A percentile compares a stretch with the other conserved stretches of the same genome.
phyloP scores from a whole-genome alignment of 805 yeast species.

The Debaryomyces hansenii region DNA sequence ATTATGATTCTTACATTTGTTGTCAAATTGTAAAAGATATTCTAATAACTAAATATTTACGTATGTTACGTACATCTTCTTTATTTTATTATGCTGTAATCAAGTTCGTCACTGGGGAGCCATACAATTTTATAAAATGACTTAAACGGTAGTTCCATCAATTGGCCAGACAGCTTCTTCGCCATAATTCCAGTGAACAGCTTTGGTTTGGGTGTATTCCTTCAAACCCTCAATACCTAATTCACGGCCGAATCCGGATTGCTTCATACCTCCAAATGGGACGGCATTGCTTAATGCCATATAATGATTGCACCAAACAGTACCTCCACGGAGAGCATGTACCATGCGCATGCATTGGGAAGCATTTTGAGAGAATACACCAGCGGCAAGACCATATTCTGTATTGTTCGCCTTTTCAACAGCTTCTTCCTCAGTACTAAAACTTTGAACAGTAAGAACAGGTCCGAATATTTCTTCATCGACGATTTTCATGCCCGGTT shows the following conservation, averaged over 20 bases:
- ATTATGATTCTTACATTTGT: too few relatives aligned
- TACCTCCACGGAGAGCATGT: slow-evolving; percentile 55
- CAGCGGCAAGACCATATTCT: slow-evolving; percentile 52
- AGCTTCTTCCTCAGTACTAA: slow-evolving; percentile 48
- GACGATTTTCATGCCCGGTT: slow-evolving; percentile 43
- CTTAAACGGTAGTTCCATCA: slow-evolving; percentile 8
- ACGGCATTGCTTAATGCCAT: slow-evolving; percentile 63
- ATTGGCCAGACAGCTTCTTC: slow-evolving; percentile 13
- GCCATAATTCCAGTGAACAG: slow-evolving; percentile 18
- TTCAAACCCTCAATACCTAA: slow-evolving; percentile 38
- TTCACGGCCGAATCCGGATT: slow-evolving; percentile 37
- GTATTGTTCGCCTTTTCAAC: slow-evolving; percentile 49
- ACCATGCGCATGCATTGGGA: slow-evolving; percentile 18
- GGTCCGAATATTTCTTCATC: slow-evolving; percentile 62
- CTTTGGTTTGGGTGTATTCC: slow-evolving; percentile 34
- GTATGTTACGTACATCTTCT: too few relatives aligned
- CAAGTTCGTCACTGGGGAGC: too few relatives aligned
- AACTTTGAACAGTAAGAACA: slow-evolving; percentile 49
- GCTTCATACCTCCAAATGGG: slow-evolving; percentile 37
- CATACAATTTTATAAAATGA: too few relatives aligned
- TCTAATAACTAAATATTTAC: too few relatives aligned
- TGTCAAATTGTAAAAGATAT: too few relatives aligned
- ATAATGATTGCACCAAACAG: slow-evolving; percentile 67
- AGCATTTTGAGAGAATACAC: slow-evolving; percentile 40
- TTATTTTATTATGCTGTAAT: too few relatives aligned